Evolutionary conservation across 805 yeast species (phyloP), one percentile per base, ranked within the genome.

Genomic region (Lipomyces anomalus): DNA sequence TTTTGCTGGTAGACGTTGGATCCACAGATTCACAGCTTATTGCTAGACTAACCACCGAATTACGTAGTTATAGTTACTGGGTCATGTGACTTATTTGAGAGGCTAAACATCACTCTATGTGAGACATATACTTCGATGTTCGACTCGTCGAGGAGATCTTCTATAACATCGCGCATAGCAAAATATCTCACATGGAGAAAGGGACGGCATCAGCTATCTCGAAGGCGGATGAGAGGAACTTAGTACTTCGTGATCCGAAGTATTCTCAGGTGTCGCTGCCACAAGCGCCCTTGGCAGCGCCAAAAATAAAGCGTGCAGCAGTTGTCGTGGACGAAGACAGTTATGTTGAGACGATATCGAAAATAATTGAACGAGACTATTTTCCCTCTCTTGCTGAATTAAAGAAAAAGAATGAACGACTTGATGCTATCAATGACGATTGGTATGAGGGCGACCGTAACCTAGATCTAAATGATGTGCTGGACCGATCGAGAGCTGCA

Each of bases 241-340:
- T 13, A 13, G 11, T 26, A 13, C 9, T 26, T 26, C 30, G 30
- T 13, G 30, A 26, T 13, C 30, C 30, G 30, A 26, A 26, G 30
- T 13, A 26, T 13, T 26, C 30, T 9, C 32, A 30, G 22, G 29
- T 47, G 38, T 30, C 39, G 42, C 39, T 38, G 28, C 40, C 53
- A 13, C 48, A 43, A 33, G 30, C 30, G 30, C 48, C 54, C 17
- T 51, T 43, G 18, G 36, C 44, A 11, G 35, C 28, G 5, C 29
- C 38, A 18, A 30, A 35, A 33, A 44, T 35, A 18, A 13, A 30
- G 22, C 45, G 50, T 13, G 44, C 57, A n/a, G 34, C 33, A 7
- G 42, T 35, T 6, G 46, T 51, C 4, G 40, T 61, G 6, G 63
- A 60, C 6, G 66, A 62, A 42, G 64, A 62, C 21, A 56, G 44